phyloP scores from a whole-genome alignment of 1,139 yeast genomes.

The Kurtzmaniella quercitrusa region DNA sequence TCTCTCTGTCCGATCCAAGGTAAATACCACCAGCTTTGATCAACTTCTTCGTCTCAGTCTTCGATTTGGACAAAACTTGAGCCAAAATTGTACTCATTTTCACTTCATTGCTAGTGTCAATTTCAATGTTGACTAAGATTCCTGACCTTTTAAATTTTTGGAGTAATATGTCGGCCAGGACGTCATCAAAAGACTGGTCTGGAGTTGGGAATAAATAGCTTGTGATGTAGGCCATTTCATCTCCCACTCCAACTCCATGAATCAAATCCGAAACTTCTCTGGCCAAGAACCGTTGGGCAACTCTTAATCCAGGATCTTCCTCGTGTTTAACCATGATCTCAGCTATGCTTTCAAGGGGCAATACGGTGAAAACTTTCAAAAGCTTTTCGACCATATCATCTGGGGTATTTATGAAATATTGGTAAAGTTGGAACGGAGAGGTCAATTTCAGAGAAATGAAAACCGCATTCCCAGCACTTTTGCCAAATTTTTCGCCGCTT shows the following conservation, averaged over 20 bases:
- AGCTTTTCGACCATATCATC: constrained; percentile 73
- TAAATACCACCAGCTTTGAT: constrained; percentile 71
- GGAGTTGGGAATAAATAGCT: constrained; percentile 63
- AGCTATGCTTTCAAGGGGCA: constrained; percentile 61
- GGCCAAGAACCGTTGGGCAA: constrained; percentile 77
- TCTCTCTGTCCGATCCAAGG: constrained; percentile 59
- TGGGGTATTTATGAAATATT: constrained; percentile 74
- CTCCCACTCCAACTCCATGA: constrained; percentile 79
- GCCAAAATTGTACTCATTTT: constrained; percentile 40
- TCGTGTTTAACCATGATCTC: constrained; percentile 49
- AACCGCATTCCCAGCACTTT: constrained; percentile 95
- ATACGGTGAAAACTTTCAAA: constrained; percentile 71
- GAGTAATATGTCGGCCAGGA: constrained; percentile 52
- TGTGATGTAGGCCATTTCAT: constrained; percentile 59
- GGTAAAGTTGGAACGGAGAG: constrained; percentile 78
- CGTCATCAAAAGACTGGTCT: constrained; percentile 44
- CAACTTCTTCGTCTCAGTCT: constrained; percentile 57
- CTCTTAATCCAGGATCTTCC: constrained; percentile 55
- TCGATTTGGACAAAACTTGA: constrained; percentile 35
- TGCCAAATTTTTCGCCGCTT: constrained; percentile 92
- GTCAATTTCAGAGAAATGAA: constrained; percentile 75
- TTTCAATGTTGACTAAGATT: constrained; percentile 42
- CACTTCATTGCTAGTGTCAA: constrained; percentile 23
- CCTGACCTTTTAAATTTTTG: constrained; percentile 60
- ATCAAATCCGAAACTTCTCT: constrained; percentile 81